phyloP scores from a whole-genome alignment of 176 grass and related monocot species.

The Carex myosuroides region DNA sequence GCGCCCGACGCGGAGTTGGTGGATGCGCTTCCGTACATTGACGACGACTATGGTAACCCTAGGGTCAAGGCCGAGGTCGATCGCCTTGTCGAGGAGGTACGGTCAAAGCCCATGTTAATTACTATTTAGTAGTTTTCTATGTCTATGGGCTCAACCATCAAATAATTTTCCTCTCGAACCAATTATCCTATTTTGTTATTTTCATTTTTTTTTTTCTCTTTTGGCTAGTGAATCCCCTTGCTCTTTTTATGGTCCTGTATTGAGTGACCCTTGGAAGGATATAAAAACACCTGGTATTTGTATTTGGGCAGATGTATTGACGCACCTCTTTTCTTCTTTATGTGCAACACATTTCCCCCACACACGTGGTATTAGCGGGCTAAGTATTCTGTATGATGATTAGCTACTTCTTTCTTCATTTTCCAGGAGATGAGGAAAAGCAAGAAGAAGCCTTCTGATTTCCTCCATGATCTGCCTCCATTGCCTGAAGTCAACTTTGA shows the following conservation, averaged over 20 bases:
- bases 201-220: background rate
- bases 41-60: constrained; percentile 80
- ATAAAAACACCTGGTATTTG: background rate
- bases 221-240: background rate
- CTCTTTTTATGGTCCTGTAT: background rate
- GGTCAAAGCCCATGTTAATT: background rate
- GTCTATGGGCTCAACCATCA: background rate
- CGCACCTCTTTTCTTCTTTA: background rate
- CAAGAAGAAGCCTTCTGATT: constrained; percentile 76
- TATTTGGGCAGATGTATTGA: background rate
- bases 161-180: background rate
- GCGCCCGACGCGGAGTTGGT: constrained; percentile 62
- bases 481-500: constrained; percentile 50
- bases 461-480: constrained; percentile 80
- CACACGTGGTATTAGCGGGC: background rate
- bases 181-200: background rate
- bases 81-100: constrained; percentile 62
- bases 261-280: background rate
- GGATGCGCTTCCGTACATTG: constrained; percentile 95
- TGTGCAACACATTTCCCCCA: background rate
- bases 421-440: constrained; percentile 63
- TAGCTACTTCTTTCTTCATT: background rate
- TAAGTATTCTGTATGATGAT: background rate
- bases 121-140: background rate
- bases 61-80: constrained; percentile 84